Percentiles rank a stretch among this genome's conserved stretches.
Evolutionary conservation across 441 rosid species (phyloP).

Genomic region (Pelargonium myrrhifolium): DNA sequence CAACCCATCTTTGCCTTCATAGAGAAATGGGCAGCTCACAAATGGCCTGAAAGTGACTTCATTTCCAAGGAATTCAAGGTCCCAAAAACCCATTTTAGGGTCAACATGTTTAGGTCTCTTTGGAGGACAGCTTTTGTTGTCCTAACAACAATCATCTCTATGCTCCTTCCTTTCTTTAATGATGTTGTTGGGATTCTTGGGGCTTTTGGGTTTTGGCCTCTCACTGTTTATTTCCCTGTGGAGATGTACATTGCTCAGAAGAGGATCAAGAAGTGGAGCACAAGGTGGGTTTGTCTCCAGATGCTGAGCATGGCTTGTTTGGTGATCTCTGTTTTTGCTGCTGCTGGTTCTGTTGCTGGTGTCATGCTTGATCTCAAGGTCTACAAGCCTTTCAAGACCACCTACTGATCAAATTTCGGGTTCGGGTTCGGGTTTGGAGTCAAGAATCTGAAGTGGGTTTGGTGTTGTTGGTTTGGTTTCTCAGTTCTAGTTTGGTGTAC

Average conservation of each 20-base stretch:
- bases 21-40: constrained; percentile 27
- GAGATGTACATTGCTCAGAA: constrained; percentile 45
- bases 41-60: constrained; percentile 32
- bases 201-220: constrained; percentile 48
- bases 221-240: constrained; percentile 44
- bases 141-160: constrained; percentile 34
- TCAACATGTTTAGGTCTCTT: constrained; percentile 33
- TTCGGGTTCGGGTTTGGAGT: not conserved
- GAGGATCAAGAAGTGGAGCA: constrained; percentile 32
- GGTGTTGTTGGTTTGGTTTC: not conserved
- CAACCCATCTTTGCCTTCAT: constrained; percentile 43
- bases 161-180: constrained; percentile 46
- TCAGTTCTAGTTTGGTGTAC: no score
- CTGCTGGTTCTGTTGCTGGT: constrained; percentile 39
- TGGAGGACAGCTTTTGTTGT: constrained; percentile 34
- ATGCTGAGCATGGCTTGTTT: constrained; percentile 39
- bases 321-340: constrained; percentile 32
- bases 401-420: constrained; percentile 12
- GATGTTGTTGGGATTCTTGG: constrained; percentile 43
- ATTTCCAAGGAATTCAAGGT: constrained; percentile 31
- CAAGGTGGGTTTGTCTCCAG: constrained; percentile 42
- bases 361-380: constrained; percentile 35
- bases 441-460: not conserved
- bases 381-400: constrained; percentile 38
- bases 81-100: constrained; percentile 15